phyloP scores from a whole-genome alignment of 2,329 filamentous ascomycete genomes.

The Teratosphaeria nubilosa region DNA sequence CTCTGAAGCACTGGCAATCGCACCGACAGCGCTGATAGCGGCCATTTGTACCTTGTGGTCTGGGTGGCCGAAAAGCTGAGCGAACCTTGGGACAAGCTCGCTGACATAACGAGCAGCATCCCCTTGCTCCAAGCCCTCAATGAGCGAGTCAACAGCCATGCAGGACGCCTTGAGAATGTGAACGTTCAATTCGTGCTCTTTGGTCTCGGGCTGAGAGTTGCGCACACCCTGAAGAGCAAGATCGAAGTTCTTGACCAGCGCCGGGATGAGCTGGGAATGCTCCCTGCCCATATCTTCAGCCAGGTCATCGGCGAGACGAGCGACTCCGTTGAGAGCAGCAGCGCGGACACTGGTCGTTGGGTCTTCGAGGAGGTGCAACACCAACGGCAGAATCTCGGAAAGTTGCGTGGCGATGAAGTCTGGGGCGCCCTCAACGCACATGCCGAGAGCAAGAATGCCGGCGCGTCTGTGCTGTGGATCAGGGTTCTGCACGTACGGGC shows the following conservation, averaged over 20 bases:
- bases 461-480: constrained; percentile 77
- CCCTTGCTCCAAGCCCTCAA: constrained; percentile 71
- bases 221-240: constrained; percentile 59
- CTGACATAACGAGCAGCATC: constrained; percentile 74
- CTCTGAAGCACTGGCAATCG: constrained; percentile 77
- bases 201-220: constrained; percentile 31
- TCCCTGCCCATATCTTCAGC: constrained; percentile 80
- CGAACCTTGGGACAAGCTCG: constrained; percentile 75
- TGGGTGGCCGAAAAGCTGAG: constrained; percentile 69
- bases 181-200: constrained; percentile 61
- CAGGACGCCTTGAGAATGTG: constrained; percentile 84
- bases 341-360: constrained; percentile 74
- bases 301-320: constrained; percentile 85
- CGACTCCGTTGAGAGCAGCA: constrained; percentile 76
- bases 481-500: constrained; percentile 64
- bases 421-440: constrained; percentile 90
- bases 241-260: constrained; percentile 81
- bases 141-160: constrained; percentile 81
- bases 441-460: constrained; percentile 82
- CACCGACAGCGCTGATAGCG: constrained; percentile 79
- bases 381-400: constrained; percentile 70
- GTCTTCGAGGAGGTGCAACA: constrained; percentile 76
- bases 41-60: constrained; percentile 86
- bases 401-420: constrained; percentile 96
- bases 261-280: constrained; percentile 73